Evolutionary conservation across 495 filamentous ascomycete species (phyloP).

Genomic region (Penicillium bialowiezense): DNA sequence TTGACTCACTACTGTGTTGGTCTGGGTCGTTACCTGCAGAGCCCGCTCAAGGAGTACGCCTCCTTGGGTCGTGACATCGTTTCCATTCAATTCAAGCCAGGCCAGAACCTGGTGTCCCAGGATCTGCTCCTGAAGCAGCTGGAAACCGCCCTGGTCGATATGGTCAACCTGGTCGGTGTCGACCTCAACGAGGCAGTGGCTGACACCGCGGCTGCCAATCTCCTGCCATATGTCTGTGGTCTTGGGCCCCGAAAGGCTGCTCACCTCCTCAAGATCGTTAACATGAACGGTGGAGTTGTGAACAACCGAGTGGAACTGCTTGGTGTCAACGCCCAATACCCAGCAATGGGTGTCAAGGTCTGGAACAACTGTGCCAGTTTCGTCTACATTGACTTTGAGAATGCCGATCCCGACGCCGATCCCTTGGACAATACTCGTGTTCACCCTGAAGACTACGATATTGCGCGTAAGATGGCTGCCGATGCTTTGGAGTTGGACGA

Average conservation of each 20-base stretch:
- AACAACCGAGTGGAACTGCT: conserved; percentile 80
- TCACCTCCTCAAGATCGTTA: conserved; percentile 83
- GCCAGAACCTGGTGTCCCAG: conserved; percentile 80
- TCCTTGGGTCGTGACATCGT: conserved; percentile 83
- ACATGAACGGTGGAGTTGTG: conserved; percentile 81
- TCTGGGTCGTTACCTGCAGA: conserved; percentile 86
- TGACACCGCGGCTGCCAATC: conserved; percentile 74
- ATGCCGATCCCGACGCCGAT: conserved; percentile 71
- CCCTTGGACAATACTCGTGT: conserved; percentile 95
- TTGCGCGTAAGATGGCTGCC: conserved; percentile 96
- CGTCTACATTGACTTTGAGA: conserved; percentile 82
- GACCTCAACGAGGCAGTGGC: conserved; percentile 87
- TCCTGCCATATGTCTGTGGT: conserved; percentile 89
- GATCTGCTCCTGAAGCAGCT: conserved; percentile 82
- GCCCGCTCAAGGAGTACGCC: conserved; percentile 92
- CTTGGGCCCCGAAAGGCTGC: conserved; percentile 90
- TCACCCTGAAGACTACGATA: conserved; percentile 96
- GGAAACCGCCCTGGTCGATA: conserved; percentile 93
- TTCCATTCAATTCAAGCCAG: conserved; percentile 82
- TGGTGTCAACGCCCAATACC: conserved; percentile 76
- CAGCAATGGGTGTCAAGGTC: conserved; percentile 82
- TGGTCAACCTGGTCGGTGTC: conserved; percentile 94
- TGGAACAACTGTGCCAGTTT: conserved; percentile 98
- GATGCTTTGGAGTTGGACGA: conserved; percentile 95
- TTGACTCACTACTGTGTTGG: conserved; percentile 85